These are phyloP conservation scores for Leccinum obscurum DNA, from an alignment of 768 basidiomycete genomes.

Conservation along the genomic window DNA sequence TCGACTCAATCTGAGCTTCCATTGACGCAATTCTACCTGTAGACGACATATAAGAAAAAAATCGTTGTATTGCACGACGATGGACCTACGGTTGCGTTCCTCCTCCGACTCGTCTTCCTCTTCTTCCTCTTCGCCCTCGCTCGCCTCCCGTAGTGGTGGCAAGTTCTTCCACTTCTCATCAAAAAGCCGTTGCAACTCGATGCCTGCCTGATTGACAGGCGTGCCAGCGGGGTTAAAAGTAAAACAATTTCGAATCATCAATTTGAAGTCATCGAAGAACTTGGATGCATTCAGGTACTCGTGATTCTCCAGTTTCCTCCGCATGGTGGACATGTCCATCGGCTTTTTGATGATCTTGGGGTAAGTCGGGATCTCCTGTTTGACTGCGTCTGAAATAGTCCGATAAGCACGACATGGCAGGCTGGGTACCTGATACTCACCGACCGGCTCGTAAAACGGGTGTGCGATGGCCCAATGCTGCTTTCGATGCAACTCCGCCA, in stretches of 20 bases:
- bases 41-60: conserved; percentile 13
- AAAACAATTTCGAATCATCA: conserved; percentile 95
- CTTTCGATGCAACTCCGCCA: conserved; percentile 77
- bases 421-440: conserved; percentile 48
- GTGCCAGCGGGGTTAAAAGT: conserved; percentile 89
- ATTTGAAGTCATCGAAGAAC: conserved; percentile 88
- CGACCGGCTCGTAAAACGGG: conserved; percentile 94
- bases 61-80: not conserved
- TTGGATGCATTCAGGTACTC: conserved; percentile 77
- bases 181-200: conserved; percentile 83
- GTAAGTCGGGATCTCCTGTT: conserved; percentile 81
- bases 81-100: conserved; percentile 61
- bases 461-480: conserved; percentile 69
- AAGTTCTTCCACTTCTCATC: conserved; percentile 88
- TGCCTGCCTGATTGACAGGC: conserved; percentile 82
- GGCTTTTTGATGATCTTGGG: conserved; percentile 88
- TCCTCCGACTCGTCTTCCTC: conserved; percentile 66
- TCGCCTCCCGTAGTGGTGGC: conserved; percentile 56
- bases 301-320: conserved; percentile 73
- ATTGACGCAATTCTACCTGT: conserved; percentile 72
- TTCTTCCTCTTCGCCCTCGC: conserved; percentile 64
- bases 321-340: conserved; percentile 93
- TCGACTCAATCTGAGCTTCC: conserved; percentile 79
- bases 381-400: conserved; percentile 60
- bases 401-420: not conserved